Conservation (phyloP, 148 eudicot genomes). For the Amaranthus palmeri region DNA sequence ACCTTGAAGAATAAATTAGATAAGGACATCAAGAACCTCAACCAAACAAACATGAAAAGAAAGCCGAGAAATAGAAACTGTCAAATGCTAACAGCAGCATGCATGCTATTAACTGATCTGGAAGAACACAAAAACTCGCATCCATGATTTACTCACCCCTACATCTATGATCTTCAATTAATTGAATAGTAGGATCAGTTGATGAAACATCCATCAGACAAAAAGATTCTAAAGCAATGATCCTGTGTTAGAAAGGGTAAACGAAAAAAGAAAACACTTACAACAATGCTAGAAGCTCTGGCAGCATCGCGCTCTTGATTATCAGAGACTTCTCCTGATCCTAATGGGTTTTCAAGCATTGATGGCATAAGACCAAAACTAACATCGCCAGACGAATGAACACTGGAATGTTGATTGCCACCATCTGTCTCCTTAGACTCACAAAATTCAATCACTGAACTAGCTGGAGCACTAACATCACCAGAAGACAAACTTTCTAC, state of each 20-base stretch:
- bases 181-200: neutral
- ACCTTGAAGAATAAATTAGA: slow-evolving; percentile 30
- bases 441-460: slow-evolving; percentile 30
- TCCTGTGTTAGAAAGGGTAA: neutral
- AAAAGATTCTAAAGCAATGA: neutral
- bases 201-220: neutral
- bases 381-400: slow-evolving; percentile 44
- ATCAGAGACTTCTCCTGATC: slow-evolving; percentile 58
- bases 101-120: neutral
- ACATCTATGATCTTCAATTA: neutral
- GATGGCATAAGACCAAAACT: slow-evolving; percentile 61
- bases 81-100: neutral
- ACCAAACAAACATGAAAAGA: neutral
- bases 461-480: slow-evolving; percentile 44
- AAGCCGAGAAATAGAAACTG: neutral
- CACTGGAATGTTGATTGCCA: slow-evolving; percentile 40
- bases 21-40: slow-evolving; percentile 2
- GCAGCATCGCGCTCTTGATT: slow-evolving; percentile 57
- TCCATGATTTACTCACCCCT: neutral
- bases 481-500: slow-evolving; percentile 36
- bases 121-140: neutral
- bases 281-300: slow-evolving; percentile 56
- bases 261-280: slow-evolving; percentile 38
- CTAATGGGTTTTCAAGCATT: slow-evolving; percentile 44
- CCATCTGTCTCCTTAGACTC: slow-evolving; percentile 53